Percentiles rank a stretch among this genome's conserved stretches.
Conservation (phyloP, 176 grass and related monocot species). For the Puya raimondii region DNA sequence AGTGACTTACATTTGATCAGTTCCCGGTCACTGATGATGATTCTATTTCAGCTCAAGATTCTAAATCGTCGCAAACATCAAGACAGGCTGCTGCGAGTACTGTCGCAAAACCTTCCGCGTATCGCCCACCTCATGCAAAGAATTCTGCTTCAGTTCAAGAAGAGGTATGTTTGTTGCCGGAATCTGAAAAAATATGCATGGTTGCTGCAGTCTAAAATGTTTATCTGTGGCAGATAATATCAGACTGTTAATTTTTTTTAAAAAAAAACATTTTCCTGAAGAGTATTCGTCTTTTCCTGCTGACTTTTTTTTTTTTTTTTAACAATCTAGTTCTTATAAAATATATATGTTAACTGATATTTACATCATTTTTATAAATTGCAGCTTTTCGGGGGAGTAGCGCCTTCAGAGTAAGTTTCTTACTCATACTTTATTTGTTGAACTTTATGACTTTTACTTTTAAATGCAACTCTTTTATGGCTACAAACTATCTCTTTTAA, state of each 20-base stretch:
- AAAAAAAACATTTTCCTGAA: no score
- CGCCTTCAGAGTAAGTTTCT: constrained; percentile 65
- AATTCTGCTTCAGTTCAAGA: constrained; percentile 54
- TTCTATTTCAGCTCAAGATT: constrained; percentile 41
- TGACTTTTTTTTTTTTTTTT: neutral
- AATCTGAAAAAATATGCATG: neutral
- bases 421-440: constrained; percentile 2
- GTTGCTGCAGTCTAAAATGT: no score
- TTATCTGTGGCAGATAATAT: no score
- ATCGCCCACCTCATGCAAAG: constrained; percentile 81
- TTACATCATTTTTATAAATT: constrained; percentile 4
- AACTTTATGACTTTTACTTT: constrained; percentile 3
- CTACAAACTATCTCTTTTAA: neutral
- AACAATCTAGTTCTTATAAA: neutral
- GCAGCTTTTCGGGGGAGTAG: constrained; percentile 81
- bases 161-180: constrained; percentile 44
- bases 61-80: constrained; percentile 63
- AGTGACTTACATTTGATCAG: constrained; percentile 17
- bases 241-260: no score
- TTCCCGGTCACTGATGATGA: constrained; percentile 19
- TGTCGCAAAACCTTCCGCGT: constrained; percentile 55
- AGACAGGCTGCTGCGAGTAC: constrained; percentile 33
- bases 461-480: neutral
- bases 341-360: neutral
- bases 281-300: neutral